Evolutionary conservation across 2,329 filamentous ascomycete species (phyloP), one percentile per base, ranked within the genome.

Genomic region (Zasmidium cellare): DNA sequence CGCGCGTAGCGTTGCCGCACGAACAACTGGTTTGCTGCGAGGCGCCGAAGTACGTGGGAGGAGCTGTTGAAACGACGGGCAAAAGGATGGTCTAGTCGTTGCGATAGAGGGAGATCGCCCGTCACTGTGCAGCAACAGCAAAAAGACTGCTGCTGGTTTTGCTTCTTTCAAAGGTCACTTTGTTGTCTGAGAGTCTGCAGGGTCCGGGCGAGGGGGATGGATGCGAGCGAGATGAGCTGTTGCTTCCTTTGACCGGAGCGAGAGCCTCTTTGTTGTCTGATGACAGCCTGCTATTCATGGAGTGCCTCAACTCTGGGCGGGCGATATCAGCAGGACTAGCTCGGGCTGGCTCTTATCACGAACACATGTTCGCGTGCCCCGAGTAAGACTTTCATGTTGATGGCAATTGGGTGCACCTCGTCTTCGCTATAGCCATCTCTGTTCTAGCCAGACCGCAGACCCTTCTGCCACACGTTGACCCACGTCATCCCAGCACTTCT

Each of bases 401-500:
- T 22, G 19, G 44, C 38, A 38, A 56, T 56, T 56, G 54, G 54
- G 23, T 31, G 47, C 44, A 12, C 19, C 44, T n/a, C 24, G 14
- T 41, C 46, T n/a, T 31, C 48, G 54, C 41, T 41, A 57, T 49
- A 53, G 51, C 50, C 25, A 49, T 48, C 19, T 20, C 38, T 22
- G 31, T 14, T 9, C 41, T 11, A 35, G 45, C n/a, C 44, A 16
- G 31, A 41, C 49, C 53, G n/a, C n/a, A n/a, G n/a, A n/a, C n/a
- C n/a, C n/a, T n/a, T n/a, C 25, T 49, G 25, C 46, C 20, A 56
- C 46, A 47, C 23, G n/a, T 31, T 3, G 57, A 45, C 57, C 57
- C 57, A 56, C 53, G 57, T 56, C 49, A 59, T 56, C 57, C 57
- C 41, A 45, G 57, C 53, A 28, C 25, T 35, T 19, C 38, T 51